Base-by-base conservation (phyloP, 148 eudicot species). In the Polygonum maritimum region DNA sequence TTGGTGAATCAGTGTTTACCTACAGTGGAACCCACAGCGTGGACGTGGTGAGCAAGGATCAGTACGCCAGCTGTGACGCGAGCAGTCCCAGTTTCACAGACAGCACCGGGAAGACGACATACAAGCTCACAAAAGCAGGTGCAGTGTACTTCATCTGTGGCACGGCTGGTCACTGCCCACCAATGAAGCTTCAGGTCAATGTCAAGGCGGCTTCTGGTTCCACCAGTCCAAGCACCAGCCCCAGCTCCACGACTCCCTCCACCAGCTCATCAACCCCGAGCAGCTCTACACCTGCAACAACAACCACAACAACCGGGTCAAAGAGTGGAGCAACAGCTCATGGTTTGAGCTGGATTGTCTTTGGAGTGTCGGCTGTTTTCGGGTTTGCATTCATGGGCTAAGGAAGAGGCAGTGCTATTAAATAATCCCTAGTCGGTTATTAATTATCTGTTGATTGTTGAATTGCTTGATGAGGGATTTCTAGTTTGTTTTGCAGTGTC, bases 331-430 rank as follows among this genome's bases (percentile, higher is more conserved):
- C 79, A 19, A 22, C 72, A 1, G 69, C 71, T 63, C 74, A 78
- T 26, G 65, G 74, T 44, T 47, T 75, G 31, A 85, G 44, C 26
- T 76, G 51, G 67, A 2, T 80, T 55, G 41, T 75, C 16, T 63
- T 73, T 6, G 83, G 81, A 21, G 57, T 80, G 9, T 69, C 76
- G 0, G 35, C 80, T 52, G 84, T 76, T 73, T 45, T 80, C 39
- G 85, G 72, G 18, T 48, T 82, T 71, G 71, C 10, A 7, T 60
- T 67, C 71, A 67, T 72, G 49, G 54, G 51, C 88, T 87, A 85
- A 88, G 86, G 49, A 40, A 87, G 88, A 83, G 90, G 85, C 88
- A 87, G 90, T 57, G 74, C 48, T 65, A 51, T n/a, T n/a, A 13
- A 48, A 10, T 15, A 39, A 9, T 47, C 16, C 67, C 67, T 60